Evolutionary conservation across 805 yeast genomes (phyloP), one percentile per base, ranked within the genome.

Genomic region (Kodamaea sagamina): DNA sequence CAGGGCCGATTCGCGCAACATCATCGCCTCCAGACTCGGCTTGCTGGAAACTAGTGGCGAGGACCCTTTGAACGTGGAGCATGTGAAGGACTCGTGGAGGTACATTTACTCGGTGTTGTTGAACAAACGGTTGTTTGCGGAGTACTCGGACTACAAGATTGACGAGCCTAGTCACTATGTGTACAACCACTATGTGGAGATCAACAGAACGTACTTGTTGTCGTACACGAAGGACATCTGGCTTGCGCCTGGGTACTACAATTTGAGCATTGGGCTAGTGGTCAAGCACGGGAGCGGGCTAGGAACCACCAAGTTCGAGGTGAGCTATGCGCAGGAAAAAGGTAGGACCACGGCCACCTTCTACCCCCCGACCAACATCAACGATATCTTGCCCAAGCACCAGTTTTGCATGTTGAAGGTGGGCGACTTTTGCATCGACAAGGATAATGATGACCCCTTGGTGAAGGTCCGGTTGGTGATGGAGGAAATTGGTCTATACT

Each of bases 311-410:
- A 71, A 72, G 50, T 80, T 81, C 49, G 77, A 71, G 49, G 63
- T 80, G 6, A 53, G 56, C 13, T 65, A 65, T 43, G 46, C 59
- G 24, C 55, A 59, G 18, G 55, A 55, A 1, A 49, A 58, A 2
- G 61, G 61, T 6, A 52, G 61, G 11, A 54, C 53, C 15, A 47
- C 65, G 2, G 46, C 51, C 17, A 66, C 71, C 1, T 78, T 72
- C 45, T 79, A 73, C 51, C 82, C 85, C 0, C 81, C 86, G 0
- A 66, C 77, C 0, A 75, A 77, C 49, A 75, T 82, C 34, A 73
- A 72, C 40, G 85, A 81, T 9, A 65, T 82, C 17, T 60, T 79
- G n/a, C 84, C 84, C 1, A 71, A 68, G 41, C 65, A 71, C 19
- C 72, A 71, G 46, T 70, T 78, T 51, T 70, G 78, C 18, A 61